These are phyloP conservation scores for Trichoderma sp. DNA, from an alignment of 2,329 filamentous ascomycete genomes.

Conservation along the genomic window DNA sequence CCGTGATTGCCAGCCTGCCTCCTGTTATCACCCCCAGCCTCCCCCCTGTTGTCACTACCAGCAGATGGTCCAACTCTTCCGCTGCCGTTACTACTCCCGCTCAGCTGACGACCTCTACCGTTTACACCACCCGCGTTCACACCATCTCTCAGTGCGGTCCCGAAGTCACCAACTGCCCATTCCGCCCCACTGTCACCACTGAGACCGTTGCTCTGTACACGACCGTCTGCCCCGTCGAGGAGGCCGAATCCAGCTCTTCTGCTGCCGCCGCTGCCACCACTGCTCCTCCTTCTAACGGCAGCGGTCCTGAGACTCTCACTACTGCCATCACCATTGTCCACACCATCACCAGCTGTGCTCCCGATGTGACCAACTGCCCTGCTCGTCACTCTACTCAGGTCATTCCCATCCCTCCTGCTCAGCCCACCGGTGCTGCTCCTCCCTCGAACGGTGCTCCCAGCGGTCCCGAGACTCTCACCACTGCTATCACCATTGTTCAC, in stretches of 20 bases:
- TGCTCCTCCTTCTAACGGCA: neutral
- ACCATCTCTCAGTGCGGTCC: conserved; percentile 57
- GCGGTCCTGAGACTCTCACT: conserved; percentile 23
- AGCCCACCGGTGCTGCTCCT: neutral
- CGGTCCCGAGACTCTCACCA: conserved; percentile 26
- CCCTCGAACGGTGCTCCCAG: neutral
- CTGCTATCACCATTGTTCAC: conserved; percentile 50
- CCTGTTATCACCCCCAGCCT: neutral
- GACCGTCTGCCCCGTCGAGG: conserved; percentile 37
- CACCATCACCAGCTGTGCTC: conserved; percentile 52
- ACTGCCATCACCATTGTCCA: conserved; percentile 51
- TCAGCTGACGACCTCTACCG: conserved; percentile 35
- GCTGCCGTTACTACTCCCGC: neutral
- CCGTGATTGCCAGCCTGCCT: neutral
- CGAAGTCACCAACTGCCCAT: conserved; percentile 39
- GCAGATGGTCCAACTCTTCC: neutral
- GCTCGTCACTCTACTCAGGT: conserved; percentile 23
- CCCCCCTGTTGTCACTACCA: neutral
- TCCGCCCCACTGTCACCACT: conserved; percentile 36
- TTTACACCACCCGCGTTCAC: conserved; percentile 43
- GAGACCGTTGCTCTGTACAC: conserved; percentile 38
- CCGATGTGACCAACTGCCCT: conserved; percentile 10
- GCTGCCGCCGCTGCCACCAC: neutral
- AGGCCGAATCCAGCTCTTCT: neutral
- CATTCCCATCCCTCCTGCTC: conserved; percentile 11